Conservation (phyloP, 2,329 filamentous ascomycete genomes). For the Pseudocercospora fijiensis region DNA sequence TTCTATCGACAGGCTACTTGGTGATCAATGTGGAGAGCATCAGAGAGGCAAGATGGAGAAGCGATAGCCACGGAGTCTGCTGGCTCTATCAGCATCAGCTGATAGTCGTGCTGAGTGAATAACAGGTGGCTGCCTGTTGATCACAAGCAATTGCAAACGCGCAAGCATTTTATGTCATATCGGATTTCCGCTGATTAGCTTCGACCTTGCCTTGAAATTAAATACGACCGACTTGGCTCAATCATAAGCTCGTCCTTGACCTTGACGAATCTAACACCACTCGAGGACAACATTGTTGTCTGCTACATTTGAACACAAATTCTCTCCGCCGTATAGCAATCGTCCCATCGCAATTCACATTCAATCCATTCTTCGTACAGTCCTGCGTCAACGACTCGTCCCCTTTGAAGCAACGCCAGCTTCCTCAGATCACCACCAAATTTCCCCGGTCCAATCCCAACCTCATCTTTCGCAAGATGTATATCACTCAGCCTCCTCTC, state of each 20-base stretch:
- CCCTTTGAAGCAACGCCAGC: not conserved
- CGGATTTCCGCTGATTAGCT: not conserved
- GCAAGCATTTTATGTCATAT: not conserved
- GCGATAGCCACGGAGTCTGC: not conserved
- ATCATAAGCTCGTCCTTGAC: not conserved
- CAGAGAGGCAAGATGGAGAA: constrained; percentile 1
- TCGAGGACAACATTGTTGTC: not conserved
- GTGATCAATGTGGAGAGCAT: not conserved
- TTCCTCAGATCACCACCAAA: not conserved
- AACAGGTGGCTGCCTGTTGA: not conserved
- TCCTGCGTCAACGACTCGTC: not conserved
- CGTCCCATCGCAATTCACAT: not conserved
- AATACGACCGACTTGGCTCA: not conserved
- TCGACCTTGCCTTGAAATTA: not conserved
- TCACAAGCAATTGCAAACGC: not conserved
- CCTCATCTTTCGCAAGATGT: not conserved
- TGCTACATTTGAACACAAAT: too few species aligned
- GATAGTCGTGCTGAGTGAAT: not conserved
- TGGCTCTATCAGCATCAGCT: constrained; percentile 55
- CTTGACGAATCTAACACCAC: not conserved
- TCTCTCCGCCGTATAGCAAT: too few species aligned
- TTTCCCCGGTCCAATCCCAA: not conserved
- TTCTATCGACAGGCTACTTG: not conserved
- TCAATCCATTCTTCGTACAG: not conserved
- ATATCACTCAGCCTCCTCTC: not conserved